Evolutionary conservation across 2,329 filamentous ascomycete species (phyloP).

Genomic region (Hymenoscyphus linearis): DNA sequence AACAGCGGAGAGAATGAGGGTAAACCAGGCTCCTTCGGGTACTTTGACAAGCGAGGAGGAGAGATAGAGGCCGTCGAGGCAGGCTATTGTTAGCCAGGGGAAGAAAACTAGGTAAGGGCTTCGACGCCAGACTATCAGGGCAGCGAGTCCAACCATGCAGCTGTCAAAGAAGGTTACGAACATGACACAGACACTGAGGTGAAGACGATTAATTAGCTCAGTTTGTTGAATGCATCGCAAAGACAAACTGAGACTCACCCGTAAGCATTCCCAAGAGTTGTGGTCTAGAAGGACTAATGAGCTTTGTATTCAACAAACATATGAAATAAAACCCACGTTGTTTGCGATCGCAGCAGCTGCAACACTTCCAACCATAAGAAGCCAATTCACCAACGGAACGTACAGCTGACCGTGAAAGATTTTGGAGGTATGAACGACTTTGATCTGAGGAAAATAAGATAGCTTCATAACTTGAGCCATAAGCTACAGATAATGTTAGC

Average conservation of each 20-base stretch:
- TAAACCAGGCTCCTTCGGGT: slow-evolving; percentile 74
- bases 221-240: background rate
- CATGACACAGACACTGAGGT: slow-evolving; percentile 65
- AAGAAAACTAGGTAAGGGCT: slow-evolving; percentile 53
- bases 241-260: slow-evolving; percentile 38
- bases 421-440: slow-evolving; percentile 64
- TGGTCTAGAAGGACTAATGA: slow-evolving; percentile 41
- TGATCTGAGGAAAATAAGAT: slow-evolving; percentile 70
- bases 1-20: slow-evolving; percentile 56
- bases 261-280: slow-evolving; percentile 59
- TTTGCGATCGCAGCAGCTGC: slow-evolving; percentile 68
- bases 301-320: background rate
- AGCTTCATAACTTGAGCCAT: slow-evolving; percentile 68
- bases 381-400: slow-evolving; percentile 69
- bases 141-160: slow-evolving; percentile 65
- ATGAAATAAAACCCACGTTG: slow-evolving; percentile 42
- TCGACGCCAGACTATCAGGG: slow-evolving; percentile 66
- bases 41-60: slow-evolving; percentile 67
- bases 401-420: slow-evolving; percentile 71
- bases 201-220: background rate
- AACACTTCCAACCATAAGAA: slow-evolving; percentile 68
- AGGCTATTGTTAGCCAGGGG: slow-evolving; percentile 57
- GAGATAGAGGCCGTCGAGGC: slow-evolving; percentile 63
- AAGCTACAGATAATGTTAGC: slow-evolving; percentile 36
- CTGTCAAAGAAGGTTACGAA: slow-evolving; percentile 74